Conservation (phyloP, 345 rosid species). For the Erysimum cheiranthoides region DNA sequence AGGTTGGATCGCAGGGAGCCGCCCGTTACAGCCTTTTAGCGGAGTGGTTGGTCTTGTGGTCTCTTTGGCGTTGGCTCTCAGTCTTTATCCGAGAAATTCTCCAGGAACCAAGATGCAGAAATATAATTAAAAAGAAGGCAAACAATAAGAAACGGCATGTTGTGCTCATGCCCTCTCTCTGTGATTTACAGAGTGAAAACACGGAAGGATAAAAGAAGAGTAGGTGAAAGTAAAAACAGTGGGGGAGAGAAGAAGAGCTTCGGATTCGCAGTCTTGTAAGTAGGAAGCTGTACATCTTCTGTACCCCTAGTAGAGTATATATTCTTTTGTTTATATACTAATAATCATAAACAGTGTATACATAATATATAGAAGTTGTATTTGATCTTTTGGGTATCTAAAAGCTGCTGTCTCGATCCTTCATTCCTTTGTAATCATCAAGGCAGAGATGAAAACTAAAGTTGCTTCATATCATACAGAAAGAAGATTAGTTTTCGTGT, state of each 20-base stretch:
- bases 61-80: conserved; percentile 58
- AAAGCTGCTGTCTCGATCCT: neutral
- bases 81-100: conserved; percentile 64
- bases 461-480: conserved; percentile 7
- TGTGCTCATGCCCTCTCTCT: conserved; percentile 18
- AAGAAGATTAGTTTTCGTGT: neutral
- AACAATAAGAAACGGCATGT: conserved; percentile 4
- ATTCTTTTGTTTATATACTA: neutral
- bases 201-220: neutral
- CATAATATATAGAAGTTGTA: conserved; percentile 18
- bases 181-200: conserved; percentile 11
- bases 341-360: conserved; percentile 27
- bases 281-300: conserved; percentile 35
- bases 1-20: conserved; percentile 68
- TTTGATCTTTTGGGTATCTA: conserved; percentile 18
- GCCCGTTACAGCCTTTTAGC: conserved; percentile 78
- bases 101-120: conserved; percentile 34
- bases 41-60: conserved; percentile 76
- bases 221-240: neutral
- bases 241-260: conserved; percentile 28
- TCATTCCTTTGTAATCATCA: neutral
- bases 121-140: conserved; percentile 6
- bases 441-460: conserved; percentile 19
- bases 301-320: conserved; percentile 19
- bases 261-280: conserved; percentile 30